Evolutionary conservation across 169 alveolate genomes (phyloP).

Genomic region (Plasmodium billcollinsi): DNA sequence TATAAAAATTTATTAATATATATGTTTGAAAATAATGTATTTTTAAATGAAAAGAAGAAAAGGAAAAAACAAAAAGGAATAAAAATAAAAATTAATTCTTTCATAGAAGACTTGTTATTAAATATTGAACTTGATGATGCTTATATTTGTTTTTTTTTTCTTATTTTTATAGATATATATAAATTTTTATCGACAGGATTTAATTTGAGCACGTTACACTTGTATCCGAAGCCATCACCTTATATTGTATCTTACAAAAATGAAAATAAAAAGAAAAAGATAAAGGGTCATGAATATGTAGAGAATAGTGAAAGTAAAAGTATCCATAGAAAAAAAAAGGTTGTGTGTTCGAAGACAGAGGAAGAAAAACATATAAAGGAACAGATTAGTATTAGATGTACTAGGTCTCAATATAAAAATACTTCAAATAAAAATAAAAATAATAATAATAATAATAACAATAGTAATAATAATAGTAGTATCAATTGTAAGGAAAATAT

Average conservation of each 20-base stretch:
- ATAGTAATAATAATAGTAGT: background rate
- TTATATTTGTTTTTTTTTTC: slow-evolving; percentile 63
- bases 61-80: slow-evolving; percentile 73
- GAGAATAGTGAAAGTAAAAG: background rate
- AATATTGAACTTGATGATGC: slow-evolving; percentile 77
- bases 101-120: slow-evolving; percentile 64
- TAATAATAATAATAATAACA: background rate
- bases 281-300: background rate
- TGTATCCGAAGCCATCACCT: slow-evolving; percentile 78
- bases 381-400: background rate
- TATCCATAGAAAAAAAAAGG: background rate
- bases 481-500: background rate
- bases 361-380: slow-evolving; percentile 3
- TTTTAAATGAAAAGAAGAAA: slow-evolving; percentile 68
- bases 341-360: background rate
- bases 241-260: slow-evolving; percentile 61
- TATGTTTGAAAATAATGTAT: slow-evolving; percentile 71
- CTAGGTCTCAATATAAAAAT: no score
- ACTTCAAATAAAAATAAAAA: background rate
- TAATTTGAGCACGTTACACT: slow-evolving; percentile 64
- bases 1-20: slow-evolving; percentile 35
- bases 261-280: slow-evolving; percentile 10
- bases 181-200: slow-evolving; percentile 68
- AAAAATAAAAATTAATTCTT: slow-evolving; percentile 71
- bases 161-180: slow-evolving; percentile 67